Conservation (phyloP, 352 stramenopile species). For the Pythium vanterpoolii region DNA sequence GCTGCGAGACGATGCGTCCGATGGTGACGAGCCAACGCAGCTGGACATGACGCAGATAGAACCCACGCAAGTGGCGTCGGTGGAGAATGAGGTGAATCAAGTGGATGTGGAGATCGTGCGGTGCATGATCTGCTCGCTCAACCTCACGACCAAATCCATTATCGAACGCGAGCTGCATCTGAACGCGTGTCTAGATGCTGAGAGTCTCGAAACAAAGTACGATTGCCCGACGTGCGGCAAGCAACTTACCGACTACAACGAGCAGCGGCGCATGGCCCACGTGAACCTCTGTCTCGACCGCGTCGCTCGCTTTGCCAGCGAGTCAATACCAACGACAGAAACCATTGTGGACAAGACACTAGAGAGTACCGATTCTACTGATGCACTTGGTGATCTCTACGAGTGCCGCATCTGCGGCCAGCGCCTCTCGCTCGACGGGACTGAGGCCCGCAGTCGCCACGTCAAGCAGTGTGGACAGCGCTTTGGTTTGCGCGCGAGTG, state of each 20-base stretch:
- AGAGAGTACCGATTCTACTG: not conserved
- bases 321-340: not conserved
- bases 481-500: conserved; percentile 55
- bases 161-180: conserved; percentile 56
- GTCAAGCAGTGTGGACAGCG: conserved; percentile 72
- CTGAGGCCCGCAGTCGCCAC: conserved; percentile 63
- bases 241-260: conserved; percentile 60
- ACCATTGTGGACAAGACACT: not conserved
- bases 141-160: conserved; percentile 51
- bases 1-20: not conserved
- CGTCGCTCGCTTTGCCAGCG: conserved; percentile 8
- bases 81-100: no score
- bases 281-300: conserved; percentile 67
- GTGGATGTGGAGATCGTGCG: conserved; percentile 21
- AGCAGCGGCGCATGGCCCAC: conserved; percentile 61
- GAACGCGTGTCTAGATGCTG: conserved; percentile 69
- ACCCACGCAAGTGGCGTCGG: not conserved
- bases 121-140: conserved; percentile 60
- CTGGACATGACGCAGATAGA: conserved; percentile 8
- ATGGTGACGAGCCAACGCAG: conserved; percentile 27
- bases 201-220: conserved; percentile 26
- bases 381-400: conserved; percentile 22
- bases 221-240: conserved; percentile 56
- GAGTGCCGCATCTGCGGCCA: conserved; percentile 70
- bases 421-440: conserved; percentile 33